Evolutionary conservation across 306 rosid species (phyloP), one percentile per base, ranked within the genome.

Genomic region (Ziziphus jujuba): DNA sequence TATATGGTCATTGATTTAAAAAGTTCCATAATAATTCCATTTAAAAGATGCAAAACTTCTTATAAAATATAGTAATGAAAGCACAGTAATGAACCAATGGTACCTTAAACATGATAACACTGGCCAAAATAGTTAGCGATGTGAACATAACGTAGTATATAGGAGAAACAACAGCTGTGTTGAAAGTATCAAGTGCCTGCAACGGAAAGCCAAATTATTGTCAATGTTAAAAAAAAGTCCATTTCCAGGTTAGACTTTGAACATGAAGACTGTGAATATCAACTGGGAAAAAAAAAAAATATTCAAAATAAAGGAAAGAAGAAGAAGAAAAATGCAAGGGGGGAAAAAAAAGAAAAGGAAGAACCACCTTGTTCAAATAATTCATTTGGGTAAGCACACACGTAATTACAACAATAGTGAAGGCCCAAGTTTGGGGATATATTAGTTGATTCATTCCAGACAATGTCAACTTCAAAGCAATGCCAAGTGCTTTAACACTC

Each of bases 131-230:
- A 78, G 99, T 95, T 47, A 95, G 80, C 53, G 99, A 79, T n/a
- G 99, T 95, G 88, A 95, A 95, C 99, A 95, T 95, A 34, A 84
- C 91, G 65, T 95, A 95, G 78, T 95, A 95, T 75, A 95, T 95
- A 21, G 99, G 99, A 72, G 99, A 95, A 34, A 95, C 99, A 82
- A 95, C 99, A n/a, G 99, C 97, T 2, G 99, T 95, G 73, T 95
- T 91, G 56, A 95, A 95, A 62, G 99, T 95, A 82, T 95, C 99
- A 76, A 95, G 91, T 23, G 99, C 99, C 99, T 95, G 89, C 75
- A 76, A 69, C 61, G 63, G 56, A 77, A 65, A 65, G 35, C 59
- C 59, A 73, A 5, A 40, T 3, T 12, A 40, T 0, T 9, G 12
- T 40, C 13, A 12, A 40, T 7, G 15, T 40, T 40, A 8, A 40